Evolutionary conservation across 2,329 filamentous ascomycete species (phyloP), one percentile per base, ranked within the genome.

Genomic region (Alternaria incomplexa): DNA sequence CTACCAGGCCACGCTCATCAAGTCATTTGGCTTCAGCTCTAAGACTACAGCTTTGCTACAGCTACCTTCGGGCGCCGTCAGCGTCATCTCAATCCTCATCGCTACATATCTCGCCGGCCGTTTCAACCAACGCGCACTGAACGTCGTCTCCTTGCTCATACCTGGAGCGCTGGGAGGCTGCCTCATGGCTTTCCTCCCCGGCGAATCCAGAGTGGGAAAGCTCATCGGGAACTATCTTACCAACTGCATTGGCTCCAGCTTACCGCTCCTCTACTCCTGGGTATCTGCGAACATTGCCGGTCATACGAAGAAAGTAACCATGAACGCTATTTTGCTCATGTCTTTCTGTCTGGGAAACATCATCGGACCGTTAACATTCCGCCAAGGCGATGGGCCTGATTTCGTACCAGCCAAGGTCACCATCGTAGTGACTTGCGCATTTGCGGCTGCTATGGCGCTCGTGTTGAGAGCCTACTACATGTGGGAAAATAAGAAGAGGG

Each of bases 251-350:
- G 66, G 68, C 13, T 64, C 78, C 0, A 67, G 72, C 2, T 63
- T 79, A 12, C 73, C 78, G 0, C 67, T 76, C 8, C 68, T 74
- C 1, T 74, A 79, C 30, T 74, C 76, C 0, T 80, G 86, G 61
- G 82, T 83, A 45, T 85, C 83, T 0, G 83, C 83, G 40, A 86
- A 87, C 67, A 69, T 73, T 4, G 75, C 75, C 8, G 76, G 76
- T 3, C 73, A 78, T 44, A 79, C 75, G 9, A 79, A 79, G 66
- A 77, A 90, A 72, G 87, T 89, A 48, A 85, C 89, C 25, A 87
- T 87, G n/a, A 88, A 88, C 26, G 75, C 70, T 7, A 75, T 79
- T 0, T 63, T 80, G 8, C 80, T 80, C 60, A 75, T 80, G 65
- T 83, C 83, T 0, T 87, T 79, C 54, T 81, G 76, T 36, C 46